Evolutionary conservation across 2,329 filamentous ascomycete species (phyloP).

Genomic region (Thielaviopsis cerberus): DNA sequence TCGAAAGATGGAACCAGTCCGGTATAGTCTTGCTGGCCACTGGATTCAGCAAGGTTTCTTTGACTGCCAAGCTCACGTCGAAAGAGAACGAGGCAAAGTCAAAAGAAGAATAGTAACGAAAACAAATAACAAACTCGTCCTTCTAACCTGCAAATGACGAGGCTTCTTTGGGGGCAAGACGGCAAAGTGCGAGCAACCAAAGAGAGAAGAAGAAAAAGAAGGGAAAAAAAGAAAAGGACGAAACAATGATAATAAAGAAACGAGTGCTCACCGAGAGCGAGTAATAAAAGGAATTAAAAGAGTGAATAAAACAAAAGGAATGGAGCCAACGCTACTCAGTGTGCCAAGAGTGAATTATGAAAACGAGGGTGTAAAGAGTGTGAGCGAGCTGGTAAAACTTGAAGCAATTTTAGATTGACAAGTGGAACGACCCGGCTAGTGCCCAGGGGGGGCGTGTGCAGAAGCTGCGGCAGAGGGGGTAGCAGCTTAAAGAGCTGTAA

Average conservation of each 20-base stretch:
- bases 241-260: not conserved
- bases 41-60: not conserved
- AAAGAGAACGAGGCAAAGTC: not conserved
- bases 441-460: not conserved
- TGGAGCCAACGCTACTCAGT: not conserved
- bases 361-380: not conserved
- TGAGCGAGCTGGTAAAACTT: not conserved
- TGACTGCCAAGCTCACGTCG: not conserved
- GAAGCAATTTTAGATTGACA: not conserved
- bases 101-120: constrained; percentile 7
- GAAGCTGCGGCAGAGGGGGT: not conserved
- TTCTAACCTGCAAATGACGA: not conserved
- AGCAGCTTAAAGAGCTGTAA: not conserved
- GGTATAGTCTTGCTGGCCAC: not conserved
- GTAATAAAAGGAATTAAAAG: not conserved
- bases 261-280: not conserved
- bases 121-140: not conserved
- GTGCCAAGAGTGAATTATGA: not conserved
- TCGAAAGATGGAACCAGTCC: not conserved
- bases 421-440: not conserved
- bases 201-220: not conserved
- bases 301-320: not conserved
- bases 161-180: constrained; percentile 1
- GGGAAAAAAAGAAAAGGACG: not conserved
- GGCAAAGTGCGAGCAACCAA: constrained; percentile 4